A percentile compares a stretch with the other conserved stretches of the same genome.
phyloP scores from a whole-genome alignment of 2,329 filamentous ascomycete species.

The Ophiocordyceps camponoti-floridani region DNA sequence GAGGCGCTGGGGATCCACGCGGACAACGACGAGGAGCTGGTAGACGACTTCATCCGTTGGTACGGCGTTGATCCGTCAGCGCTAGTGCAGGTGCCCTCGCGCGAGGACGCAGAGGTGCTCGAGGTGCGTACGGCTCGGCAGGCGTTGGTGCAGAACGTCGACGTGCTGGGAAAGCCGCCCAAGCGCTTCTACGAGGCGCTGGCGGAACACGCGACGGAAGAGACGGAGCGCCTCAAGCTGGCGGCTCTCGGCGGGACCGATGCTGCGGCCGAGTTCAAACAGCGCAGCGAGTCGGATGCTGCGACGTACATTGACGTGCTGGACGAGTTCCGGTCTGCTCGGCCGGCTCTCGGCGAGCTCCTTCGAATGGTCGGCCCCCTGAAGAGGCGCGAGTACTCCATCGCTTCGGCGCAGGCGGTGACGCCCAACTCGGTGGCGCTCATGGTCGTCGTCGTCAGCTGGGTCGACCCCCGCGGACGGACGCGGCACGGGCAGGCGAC shows the following conservation, averaged over 20 bases:
- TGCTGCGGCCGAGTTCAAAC: slow-evolving; percentile 81
- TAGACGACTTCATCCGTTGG: slow-evolving; percentile 72
- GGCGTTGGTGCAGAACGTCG: slow-evolving; percentile 76
- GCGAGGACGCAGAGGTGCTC: slow-evolving; percentile 54
- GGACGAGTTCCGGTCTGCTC: slow-evolving; percentile 77
- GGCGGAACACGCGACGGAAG: slow-evolving; percentile 68
- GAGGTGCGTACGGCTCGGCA: slow-evolving; percentile 91
- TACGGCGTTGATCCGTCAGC: slow-evolving; percentile 73
- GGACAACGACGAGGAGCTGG: slow-evolving; percentile 68
- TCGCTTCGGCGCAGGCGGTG: slow-evolving; percentile 90
- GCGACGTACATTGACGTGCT: slow-evolving; percentile 82
- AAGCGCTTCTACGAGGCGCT: slow-evolving; percentile 96
- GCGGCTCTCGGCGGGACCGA: slow-evolving; percentile 58
- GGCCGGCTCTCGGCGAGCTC: slow-evolving; percentile 75
- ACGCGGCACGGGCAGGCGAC: slow-evolving; percentile 88
- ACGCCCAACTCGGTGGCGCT: slow-evolving; percentile 78
- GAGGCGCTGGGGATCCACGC: slow-evolving; percentile 94
- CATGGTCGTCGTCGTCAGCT: slow-evolving; percentile 94
- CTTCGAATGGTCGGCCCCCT: slow-evolving; percentile 73
- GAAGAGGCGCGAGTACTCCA: slow-evolving; percentile 98
- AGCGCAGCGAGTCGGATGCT: slow-evolving; percentile 76
- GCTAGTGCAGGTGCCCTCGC: slow-evolving; percentile 78
- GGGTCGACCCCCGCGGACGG: slow-evolving; percentile 76
- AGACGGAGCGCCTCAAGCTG: slow-evolving; percentile 66
- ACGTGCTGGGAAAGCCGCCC: slow-evolving; percentile 90